Conservation (phyloP, 768 basidiomycete species). For the Exidia glandulosa region DNA sequence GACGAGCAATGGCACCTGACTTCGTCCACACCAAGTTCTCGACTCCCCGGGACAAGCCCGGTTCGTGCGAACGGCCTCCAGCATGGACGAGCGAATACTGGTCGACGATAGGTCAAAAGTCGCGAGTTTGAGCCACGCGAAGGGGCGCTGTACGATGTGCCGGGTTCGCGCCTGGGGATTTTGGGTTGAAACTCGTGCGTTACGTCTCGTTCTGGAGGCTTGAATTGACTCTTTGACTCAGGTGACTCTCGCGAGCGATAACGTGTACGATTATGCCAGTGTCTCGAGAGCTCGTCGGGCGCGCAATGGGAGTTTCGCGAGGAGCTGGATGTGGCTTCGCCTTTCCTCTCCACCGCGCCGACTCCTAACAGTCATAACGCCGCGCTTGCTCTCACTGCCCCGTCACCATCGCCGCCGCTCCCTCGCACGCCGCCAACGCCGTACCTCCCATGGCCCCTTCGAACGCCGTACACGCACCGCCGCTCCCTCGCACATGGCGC, state of each 20-base stretch:
- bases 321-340: too few species aligned
- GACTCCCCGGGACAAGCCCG: too few species aligned
- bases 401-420: neutral
- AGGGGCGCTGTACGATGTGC: slow-evolving; percentile 77
- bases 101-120: slow-evolving; percentile 58
- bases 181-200: slow-evolving; percentile 79
- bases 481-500: too few species aligned
- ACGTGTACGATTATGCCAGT: slow-evolving; percentile 82
- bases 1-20: too few species aligned
- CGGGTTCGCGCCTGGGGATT: slow-evolving; percentile 79
- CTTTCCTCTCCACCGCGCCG: slow-evolving; percentile 32
- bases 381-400: neutral
- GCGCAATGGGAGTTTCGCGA: slow-evolving; percentile 54
- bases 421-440: too few species aligned
- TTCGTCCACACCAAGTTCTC: too few species aligned
- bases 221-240: slow-evolving; percentile 19
- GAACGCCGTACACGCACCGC: too few species aligned
- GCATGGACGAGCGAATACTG: slow-evolving; percentile 1
- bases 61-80: too few species aligned
- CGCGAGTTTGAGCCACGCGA: slow-evolving; percentile 67
- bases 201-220: neutral
- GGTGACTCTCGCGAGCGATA: slow-evolving; percentile 87
- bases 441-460: too few species aligned
- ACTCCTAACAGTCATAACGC: neutral
- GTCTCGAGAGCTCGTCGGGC: slow-evolving; percentile 38